Evolutionary conservation across 768 basidiomycete genomes (phyloP).

Genomic region (Xanthoconium stramineum): DNA sequence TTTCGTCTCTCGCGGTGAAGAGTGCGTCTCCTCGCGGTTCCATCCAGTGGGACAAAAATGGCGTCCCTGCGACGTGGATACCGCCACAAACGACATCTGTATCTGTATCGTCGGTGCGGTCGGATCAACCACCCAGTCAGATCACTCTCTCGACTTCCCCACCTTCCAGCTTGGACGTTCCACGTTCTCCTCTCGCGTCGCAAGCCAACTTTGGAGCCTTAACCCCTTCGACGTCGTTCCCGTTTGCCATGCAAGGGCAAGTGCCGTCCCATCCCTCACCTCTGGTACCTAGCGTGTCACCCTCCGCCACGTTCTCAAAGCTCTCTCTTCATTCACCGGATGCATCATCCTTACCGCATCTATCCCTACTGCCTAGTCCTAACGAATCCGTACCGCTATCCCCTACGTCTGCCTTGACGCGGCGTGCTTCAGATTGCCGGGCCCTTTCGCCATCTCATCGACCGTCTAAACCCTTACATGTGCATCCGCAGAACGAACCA

Average conservation of each 20-base stretch:
- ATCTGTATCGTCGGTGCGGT: conserved; percentile 1
- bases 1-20: conserved; percentile 26
- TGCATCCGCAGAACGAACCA: conserved; percentile 23
- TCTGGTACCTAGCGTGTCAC: conserved; percentile 33
- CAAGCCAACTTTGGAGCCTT: background rate
- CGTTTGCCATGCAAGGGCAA: background rate
- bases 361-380: conserved; percentile 9
- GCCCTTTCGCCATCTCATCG: conserved; percentile 8
- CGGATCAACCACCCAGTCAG: conserved; percentile 9
- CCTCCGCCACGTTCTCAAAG: conserved; percentile 49
- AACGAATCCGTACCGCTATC: conserved; percentile 1
- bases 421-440: background rate
- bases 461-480: conserved; percentile 28
- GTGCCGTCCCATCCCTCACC: background rate
- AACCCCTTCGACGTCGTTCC: background rate
- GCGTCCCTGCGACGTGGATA: conserved; percentile 9
- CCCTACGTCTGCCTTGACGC: background rate
- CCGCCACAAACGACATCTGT: conserved; percentile 9
- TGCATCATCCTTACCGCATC: conserved; percentile 9
- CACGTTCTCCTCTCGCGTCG: background rate
- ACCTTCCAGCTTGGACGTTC: background rate
- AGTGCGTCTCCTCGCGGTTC: conserved; percentile 20
- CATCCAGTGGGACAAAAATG: conserved; percentile 15
- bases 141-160: background rate
- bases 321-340: conserved; percentile 45